Evolutionary conservation across 352 stramenopile species (phyloP).

Genomic region (Saprolegnia diclina): DNA sequence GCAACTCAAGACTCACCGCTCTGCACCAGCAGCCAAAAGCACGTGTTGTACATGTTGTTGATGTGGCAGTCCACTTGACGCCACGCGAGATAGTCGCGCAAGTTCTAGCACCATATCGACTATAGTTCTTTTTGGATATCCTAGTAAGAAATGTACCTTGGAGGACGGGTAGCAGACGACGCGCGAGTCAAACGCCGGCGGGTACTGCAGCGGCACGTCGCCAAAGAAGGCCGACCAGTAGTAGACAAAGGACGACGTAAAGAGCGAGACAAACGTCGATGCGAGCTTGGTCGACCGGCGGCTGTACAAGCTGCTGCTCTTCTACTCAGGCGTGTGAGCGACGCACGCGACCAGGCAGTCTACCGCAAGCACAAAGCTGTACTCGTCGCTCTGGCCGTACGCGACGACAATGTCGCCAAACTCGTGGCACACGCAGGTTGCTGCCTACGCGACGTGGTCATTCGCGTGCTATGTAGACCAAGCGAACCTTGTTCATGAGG

Average conservation of each 20-base stretch:
- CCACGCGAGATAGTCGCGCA: slow-evolving; percentile 40
- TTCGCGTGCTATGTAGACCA: background rate
- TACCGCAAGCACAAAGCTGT: slow-evolving; percentile 34
- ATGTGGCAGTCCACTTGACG: slow-evolving; percentile 41
- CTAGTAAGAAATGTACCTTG: slow-evolving; percentile 22
- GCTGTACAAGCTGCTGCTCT: slow-evolving; percentile 30
- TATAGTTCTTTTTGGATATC: background rate
- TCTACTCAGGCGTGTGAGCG: slow-evolving; percentile 12
- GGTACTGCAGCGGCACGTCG: slow-evolving; percentile 27
- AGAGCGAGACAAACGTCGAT: slow-evolving; percentile 38
- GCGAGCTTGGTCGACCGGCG: slow-evolving; percentile 34
- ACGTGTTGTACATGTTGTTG: slow-evolving; percentile 43
- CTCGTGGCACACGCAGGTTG: slow-evolving; percentile 29
- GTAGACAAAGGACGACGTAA: slow-evolving; percentile 37
- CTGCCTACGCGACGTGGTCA: background rate
- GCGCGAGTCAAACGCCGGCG: slow-evolving; percentile 35
- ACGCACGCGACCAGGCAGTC: background rate
- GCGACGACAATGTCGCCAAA: slow-evolving; percentile 35
- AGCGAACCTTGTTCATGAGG: slow-evolving; percentile 33
- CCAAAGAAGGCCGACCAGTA: slow-evolving; percentile 36
- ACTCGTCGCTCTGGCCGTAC: slow-evolving; percentile 42
- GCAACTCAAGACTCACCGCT: too few relatives aligned
- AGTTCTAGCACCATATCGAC: slow-evolving; percentile 27
- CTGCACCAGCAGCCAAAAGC: slow-evolving; percentile 38
- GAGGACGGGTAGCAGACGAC: slow-evolving; percentile 35